Conservation (phyloP, 805 yeast genomes). For the Kluyveromyces lactis region DNA sequence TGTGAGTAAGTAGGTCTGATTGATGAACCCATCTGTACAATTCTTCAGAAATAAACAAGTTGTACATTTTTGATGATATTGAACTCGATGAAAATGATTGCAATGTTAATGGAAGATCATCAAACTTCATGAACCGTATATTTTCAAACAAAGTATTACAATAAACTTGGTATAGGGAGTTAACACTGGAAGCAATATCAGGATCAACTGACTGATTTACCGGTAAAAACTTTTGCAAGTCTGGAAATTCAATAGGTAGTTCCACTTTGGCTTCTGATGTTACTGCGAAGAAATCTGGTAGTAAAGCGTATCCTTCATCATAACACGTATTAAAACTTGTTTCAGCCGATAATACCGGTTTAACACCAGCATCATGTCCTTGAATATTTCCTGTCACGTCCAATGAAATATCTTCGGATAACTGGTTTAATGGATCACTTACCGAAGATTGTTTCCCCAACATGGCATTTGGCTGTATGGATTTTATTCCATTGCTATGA, state of each 20-base stretch:
- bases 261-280: conserved; percentile 17
- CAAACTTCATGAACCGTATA: conserved; percentile 58
- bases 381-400: neutral
- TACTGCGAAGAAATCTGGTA: conserved; percentile 12
- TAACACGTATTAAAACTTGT: neutral
- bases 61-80: conserved; percentile 55
- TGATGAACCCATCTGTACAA: conserved; percentile 54
- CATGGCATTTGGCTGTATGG: neutral
- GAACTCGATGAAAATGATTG: conserved; percentile 42
- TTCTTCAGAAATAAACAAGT: conserved; percentile 42
- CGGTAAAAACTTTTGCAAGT: conserved; percentile 30
- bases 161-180: conserved; percentile 53
- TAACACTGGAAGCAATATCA: conserved; percentile 55
- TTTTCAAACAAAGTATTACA: conserved; percentile 58
- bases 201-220: conserved; percentile 33
- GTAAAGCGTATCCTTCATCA: conserved; percentile 1
- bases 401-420: neutral
- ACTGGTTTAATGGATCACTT: neutral
- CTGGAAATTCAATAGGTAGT: conserved; percentile 34
- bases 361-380: neutral
- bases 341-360: neutral
- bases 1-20: conserved; percentile 60
- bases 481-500: neutral
- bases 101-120: conserved; percentile 47
- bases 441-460: neutral